phyloP scores from a whole-genome alignment of 768 basidiomycete species.

The Naematelia encephala region DNA sequence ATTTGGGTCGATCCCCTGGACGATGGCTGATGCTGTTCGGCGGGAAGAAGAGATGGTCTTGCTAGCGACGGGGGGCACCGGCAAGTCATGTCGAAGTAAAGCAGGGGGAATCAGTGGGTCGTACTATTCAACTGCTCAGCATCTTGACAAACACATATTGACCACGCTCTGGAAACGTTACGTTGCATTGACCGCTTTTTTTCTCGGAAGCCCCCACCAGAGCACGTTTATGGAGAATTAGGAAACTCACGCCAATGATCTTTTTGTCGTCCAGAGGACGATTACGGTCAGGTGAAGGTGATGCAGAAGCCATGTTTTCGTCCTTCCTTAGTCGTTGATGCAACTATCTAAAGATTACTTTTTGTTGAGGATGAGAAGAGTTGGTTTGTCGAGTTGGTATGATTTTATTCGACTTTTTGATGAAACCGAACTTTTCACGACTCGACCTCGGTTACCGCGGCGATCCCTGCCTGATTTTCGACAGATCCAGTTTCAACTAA shows the following conservation, averaged over 20 bases:
- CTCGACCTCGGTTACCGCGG: not conserved
- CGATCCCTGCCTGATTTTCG: not conserved
- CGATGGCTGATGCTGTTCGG: constrained; percentile 70
- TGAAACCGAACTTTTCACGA: not conserved
- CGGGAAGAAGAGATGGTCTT: constrained; percentile 76
- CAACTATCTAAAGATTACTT: too few relatives aligned
- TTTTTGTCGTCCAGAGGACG: constrained; percentile 41
- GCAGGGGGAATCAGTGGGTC: constrained; percentile 95
- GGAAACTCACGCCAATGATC: constrained; percentile 38
- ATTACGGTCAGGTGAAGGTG: constrained; percentile 38
- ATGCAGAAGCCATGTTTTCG: constrained; percentile 18
- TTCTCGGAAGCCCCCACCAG: too few relatives aligned
- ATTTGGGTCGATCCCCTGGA: constrained; percentile 67
- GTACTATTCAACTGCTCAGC: constrained; percentile 58
- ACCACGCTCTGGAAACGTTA: too few relatives aligned
- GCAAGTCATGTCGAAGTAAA: constrained; percentile 80
- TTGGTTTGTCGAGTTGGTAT: too few relatives aligned
- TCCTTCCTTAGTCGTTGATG: too few relatives aligned
- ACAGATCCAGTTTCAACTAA: too few relatives aligned
- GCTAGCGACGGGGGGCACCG: constrained; percentile 62
- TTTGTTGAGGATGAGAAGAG: too few relatives aligned
- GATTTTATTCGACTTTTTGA: too few relatives aligned
- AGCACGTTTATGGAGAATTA: not conserved
- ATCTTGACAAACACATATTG: not conserved
- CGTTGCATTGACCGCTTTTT: too few relatives aligned